Conservation (phyloP, 2,329 filamentous ascomycete species). For the Verticillium zaregamsianum region DNA sequence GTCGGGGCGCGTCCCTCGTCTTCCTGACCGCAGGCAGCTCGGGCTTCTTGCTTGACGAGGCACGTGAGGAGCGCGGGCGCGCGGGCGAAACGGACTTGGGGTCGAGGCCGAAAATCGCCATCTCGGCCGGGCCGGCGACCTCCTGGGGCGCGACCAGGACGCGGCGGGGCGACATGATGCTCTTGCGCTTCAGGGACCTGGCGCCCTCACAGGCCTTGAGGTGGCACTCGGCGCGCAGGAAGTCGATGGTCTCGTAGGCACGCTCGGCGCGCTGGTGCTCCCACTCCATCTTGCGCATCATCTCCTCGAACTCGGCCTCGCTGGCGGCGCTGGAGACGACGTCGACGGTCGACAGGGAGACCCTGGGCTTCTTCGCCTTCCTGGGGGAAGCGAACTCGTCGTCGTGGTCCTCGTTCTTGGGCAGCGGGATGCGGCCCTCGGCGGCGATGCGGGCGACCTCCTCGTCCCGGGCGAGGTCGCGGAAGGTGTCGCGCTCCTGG, state of each 20-base stretch:
- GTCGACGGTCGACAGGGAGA: slow-evolving; percentile 43
- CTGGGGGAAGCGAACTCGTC: slow-evolving; percentile 61
- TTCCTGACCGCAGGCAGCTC: slow-evolving; percentile 11
- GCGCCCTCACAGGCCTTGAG: slow-evolving; percentile 63
- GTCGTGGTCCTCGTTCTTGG: slow-evolving; percentile 45
- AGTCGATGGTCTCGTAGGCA: slow-evolving; percentile 70
- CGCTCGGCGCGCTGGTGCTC: slow-evolving; percentile 62
- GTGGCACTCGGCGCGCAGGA: slow-evolving; percentile 70
- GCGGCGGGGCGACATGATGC: slow-evolving; percentile 27
- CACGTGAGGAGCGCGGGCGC: background rate
- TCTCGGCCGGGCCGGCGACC: slow-evolving; percentile 37
- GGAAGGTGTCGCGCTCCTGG: slow-evolving; percentile 66
- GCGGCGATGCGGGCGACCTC: slow-evolving; percentile 69
- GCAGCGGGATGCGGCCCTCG: slow-evolving; percentile 65
- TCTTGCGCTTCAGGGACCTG: slow-evolving; percentile 28
- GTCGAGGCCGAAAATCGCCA: slow-evolving; percentile 32
- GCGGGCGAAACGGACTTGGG: background rate
- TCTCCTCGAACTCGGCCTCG: slow-evolving; percentile 56
- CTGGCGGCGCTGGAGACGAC: slow-evolving; percentile 51
- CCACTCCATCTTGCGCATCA: slow-evolving; percentile 49
- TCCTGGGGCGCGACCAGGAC: slow-evolving; percentile 28
- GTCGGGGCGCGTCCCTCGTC: slow-evolving; percentile 37
- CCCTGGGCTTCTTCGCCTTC: slow-evolving; percentile 39
- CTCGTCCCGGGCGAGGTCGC: slow-evolving; percentile 67
- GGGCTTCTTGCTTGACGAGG: slow-evolving; percentile 7